Conservation (phyloP, 2,329 filamentous ascomycete genomes). For the Lizonia empirigonia region DNA sequence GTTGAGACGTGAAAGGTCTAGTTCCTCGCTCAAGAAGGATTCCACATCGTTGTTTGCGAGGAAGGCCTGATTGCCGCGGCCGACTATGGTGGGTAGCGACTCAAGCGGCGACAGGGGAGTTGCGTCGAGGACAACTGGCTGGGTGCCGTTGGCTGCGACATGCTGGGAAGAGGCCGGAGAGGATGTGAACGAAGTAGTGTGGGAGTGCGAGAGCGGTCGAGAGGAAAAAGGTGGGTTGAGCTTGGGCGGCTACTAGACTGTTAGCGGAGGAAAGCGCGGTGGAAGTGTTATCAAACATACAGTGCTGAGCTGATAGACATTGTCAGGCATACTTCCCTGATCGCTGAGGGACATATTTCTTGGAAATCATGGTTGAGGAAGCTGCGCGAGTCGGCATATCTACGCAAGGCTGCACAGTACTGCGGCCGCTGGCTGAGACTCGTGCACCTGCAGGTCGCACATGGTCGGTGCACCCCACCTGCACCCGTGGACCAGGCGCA, state of each 20-base stretch:
- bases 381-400: neutral
- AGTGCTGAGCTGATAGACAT: constrained; percentile 6
- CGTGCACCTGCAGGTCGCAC: neutral
- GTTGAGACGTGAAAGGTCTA: constrained; percentile 41
- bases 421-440: constrained; percentile 1
- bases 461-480: neutral
- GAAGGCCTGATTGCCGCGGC: constrained; percentile 22
- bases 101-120: constrained; percentile 31
- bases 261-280: neutral
- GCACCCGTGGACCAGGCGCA: too few relatives aligned
- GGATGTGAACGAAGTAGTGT: constrained; percentile 3
- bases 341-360: constrained; percentile 4
- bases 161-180: constrained; percentile 19
- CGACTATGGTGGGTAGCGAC: constrained; percentile 44
- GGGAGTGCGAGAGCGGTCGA: constrained; percentile 25
- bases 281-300: constrained; percentile 1
- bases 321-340: constrained; percentile 24
- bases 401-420: neutral
- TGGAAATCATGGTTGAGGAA: neutral
- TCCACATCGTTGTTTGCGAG: constrained; percentile 35
- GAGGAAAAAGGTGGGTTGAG: constrained; percentile 35
- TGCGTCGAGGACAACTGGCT: constrained; percentile 31
- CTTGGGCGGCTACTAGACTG: neutral
- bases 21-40: constrained; percentile 35
- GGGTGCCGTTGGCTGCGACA: constrained; percentile 7